Percentiles rank a stretch among this genome's conserved stretches.
phyloP scores from a whole-genome alignment of 495 filamentous ascomycete genomes.

The Bryoglossum gracile region DNA sequence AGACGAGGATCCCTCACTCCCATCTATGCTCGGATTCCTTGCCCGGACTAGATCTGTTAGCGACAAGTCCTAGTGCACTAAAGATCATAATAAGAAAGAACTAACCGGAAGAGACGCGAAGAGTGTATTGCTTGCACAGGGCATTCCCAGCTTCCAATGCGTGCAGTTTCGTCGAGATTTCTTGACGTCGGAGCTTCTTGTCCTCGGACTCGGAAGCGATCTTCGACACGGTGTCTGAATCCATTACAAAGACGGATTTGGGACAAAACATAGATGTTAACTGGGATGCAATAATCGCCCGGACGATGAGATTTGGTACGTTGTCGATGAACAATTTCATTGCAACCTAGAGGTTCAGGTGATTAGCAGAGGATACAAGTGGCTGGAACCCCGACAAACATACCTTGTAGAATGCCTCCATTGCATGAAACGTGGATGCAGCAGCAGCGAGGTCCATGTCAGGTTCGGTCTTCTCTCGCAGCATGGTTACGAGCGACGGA shows the following conservation, averaged over 20 bases:
- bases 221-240: slow-evolving; percentile 2
- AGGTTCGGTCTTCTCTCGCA: background rate
- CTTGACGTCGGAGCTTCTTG: slow-evolving; percentile 12
- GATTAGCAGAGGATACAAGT: too few species aligned
- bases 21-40: too few species aligned
- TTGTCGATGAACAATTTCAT: slow-evolving; percentile 32
- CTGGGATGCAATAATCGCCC: slow-evolving; percentile 8
- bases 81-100: too few species aligned
- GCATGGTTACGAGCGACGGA: background rate
- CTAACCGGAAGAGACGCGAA: slow-evolving; percentile 1
- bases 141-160: slow-evolving; percentile 23
- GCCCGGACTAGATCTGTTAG: too few species aligned
- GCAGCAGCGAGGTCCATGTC: slow-evolving; percentile 25
- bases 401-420: slow-evolving; percentile 33
- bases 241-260: slow-evolving; percentile 15
- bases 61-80: too few species aligned
- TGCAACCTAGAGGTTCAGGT: slow-evolving; percentile 24
- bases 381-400: too few species aligned
- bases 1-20: too few species aligned
- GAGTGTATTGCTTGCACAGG: slow-evolving; percentile 24
- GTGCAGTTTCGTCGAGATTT: slow-evolving; percentile 16
- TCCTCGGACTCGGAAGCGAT: slow-evolving; percentile 19
- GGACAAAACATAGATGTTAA: slow-evolving; percentile 16
- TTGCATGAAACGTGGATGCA: slow-evolving; percentile 29
- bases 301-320: slow-evolving; percentile 27